Conservation (phyloP, 176 grass and related monocot species). For the Poa annua region DNA sequence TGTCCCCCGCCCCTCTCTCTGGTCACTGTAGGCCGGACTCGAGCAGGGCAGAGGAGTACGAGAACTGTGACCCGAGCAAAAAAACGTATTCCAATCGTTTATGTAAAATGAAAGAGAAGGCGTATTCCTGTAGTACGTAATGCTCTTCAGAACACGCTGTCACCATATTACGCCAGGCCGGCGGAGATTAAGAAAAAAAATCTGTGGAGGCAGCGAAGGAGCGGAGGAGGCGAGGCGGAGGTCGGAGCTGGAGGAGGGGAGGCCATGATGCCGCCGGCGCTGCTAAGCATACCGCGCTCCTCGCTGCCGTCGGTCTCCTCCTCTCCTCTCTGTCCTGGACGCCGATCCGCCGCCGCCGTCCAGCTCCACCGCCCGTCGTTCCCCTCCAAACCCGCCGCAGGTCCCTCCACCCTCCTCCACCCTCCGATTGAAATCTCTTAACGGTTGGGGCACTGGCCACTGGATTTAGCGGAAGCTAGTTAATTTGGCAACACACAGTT, state of each 20-base stretch:
- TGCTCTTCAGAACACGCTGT: neutral
- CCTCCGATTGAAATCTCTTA: neutral
- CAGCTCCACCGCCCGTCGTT: neutral
- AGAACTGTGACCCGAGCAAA: neutral
- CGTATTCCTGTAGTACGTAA: fast-evolving
- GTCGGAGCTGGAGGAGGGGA: neutral
- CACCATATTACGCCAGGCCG: neutral
- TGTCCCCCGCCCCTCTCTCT: too few species aligned
- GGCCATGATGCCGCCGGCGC: slow-evolving; percentile 45
- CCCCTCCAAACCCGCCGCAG: slow-evolving; percentile 40
- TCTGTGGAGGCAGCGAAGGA: slow-evolving; percentile 25
- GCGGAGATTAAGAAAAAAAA: slow-evolving; percentile 36
- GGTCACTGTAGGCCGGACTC: slow-evolving; percentile 18
- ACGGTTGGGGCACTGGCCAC: neutral
- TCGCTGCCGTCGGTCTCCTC: slow-evolving; percentile 23
- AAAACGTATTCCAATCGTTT: fast-evolving
- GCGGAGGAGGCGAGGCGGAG: slow-evolving; percentile 32
- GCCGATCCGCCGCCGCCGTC: slow-evolving; percentile 25
- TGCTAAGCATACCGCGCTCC: slow-evolving; percentile 37
- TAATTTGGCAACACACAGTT: neutral
- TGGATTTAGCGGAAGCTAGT: neutral
- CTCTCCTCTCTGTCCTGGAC: neutral
- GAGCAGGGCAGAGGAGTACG: neutral
- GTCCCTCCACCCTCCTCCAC: neutral
- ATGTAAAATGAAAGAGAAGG: neutral